Evolutionary conservation across 176 grass and related monocot species (phyloP), one percentile per base, ranked within the genome.

Genomic region (Aegilops longissima): DNA sequence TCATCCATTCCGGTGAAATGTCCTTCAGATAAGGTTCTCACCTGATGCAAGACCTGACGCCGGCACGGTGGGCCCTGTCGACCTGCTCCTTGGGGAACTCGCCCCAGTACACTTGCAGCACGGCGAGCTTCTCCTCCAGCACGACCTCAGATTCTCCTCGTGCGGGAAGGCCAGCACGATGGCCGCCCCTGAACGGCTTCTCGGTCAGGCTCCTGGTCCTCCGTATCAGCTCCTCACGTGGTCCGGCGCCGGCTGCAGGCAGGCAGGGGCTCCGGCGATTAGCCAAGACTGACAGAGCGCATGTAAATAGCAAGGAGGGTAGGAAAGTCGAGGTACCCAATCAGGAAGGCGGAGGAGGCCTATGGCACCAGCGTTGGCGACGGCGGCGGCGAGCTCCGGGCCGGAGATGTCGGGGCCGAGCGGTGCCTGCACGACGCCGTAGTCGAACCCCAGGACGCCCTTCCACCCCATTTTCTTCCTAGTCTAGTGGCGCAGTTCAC

Each of bases 401-500:
- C 93, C 93, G 79, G 96, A 98, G 84, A 98, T 95, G 82, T 98
- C 96, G 64, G 96, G 96, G 14, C 93, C 96, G 30, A 98, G 92
- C 59, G 96, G 96, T 31, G 92, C 96, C 84, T 98, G 96, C 79
- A 98, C 92, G 76, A 98, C 61, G 78, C 96, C 92, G 82, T 96
- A 90, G 68, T 96, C 92, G 77, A 96, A 98, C 2, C 92, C 96
- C 30, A 98, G 88, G 80, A 96, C 88, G 23, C 96, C 93, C 82
- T 85, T 94, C 96, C 96, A 95, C 47, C 74, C 74, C 73, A 77
- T 77, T 25, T 76, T 17, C 27, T 25, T 9, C 27, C 47, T 18
- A 77, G 47, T 33, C 16, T 54, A 54, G 14, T 7, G 45, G 25
- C 44, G 73, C 25, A 52, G 44, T 76, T 52, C 8, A 52, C 73